These are phyloP conservation scores for Polytrichum formosum DNA, from an alignment of 225 moss, liverwort and hornwort species.

Conservation along the genomic window DNA sequence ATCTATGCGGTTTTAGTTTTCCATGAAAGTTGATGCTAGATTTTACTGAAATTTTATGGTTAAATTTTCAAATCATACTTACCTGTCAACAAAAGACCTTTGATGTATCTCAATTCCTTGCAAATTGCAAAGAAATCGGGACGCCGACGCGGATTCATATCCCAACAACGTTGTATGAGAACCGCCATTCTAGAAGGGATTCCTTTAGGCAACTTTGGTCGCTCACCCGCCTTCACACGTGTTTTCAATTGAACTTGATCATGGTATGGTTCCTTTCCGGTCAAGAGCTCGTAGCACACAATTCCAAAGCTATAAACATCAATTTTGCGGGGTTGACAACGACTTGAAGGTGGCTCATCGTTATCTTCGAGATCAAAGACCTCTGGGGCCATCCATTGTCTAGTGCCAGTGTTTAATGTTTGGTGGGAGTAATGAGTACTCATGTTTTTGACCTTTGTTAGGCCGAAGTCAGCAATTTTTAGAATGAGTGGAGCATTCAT, in stretches of 20 bases:
- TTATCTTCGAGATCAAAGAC: not conserved
- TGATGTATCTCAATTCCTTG: constrained; percentile 14
- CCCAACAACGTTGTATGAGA: constrained; percentile 15
- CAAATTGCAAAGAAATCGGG: constrained; percentile 12
- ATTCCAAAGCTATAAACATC: constrained; percentile 16
- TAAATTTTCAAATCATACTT: too few species aligned
- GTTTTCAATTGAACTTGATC: not conserved
- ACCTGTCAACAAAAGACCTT: constrained; percentile 4
- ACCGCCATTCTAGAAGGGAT: not conserved
- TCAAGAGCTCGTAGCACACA: constrained; percentile 6
- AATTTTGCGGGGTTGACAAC: constrained; percentile 2
- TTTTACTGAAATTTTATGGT: too few species aligned
- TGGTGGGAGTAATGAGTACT: not conserved
- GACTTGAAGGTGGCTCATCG: not conserved
- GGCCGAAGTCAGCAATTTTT: constrained; percentile 24
- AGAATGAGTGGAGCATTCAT: not conserved
- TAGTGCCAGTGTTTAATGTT: constrained; percentile 3
- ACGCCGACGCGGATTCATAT: not conserved
- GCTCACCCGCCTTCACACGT: not conserved
- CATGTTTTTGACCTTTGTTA: constrained; percentile 8
- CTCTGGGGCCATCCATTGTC: constrained; percentile 30
- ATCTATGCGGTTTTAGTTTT: too few species aligned
- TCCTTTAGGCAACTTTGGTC: constrained; percentile 4
- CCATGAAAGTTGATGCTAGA: too few species aligned
- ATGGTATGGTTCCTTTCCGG: constrained; percentile 6